These are phyloP conservation scores for Metarhizium rileyi DNA, from an alignment of 2,329 filamentous ascomycete genomes.

Conservation along the genomic window DNA sequence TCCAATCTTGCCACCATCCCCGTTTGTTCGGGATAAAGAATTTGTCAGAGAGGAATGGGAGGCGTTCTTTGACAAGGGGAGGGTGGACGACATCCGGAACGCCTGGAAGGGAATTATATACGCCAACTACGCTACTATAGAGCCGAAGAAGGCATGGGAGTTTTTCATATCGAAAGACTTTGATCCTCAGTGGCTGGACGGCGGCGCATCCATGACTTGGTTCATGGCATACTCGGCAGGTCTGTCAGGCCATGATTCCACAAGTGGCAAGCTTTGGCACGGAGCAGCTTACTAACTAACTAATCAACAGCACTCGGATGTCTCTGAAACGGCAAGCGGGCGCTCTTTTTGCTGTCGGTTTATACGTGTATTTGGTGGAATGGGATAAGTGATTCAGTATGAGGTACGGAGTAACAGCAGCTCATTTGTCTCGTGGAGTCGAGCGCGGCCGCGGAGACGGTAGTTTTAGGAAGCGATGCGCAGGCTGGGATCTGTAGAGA, in stretches of 20 bases:
- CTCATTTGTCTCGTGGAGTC: too few relatives aligned
- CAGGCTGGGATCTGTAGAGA: too few relatives aligned
- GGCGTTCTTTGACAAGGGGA: slow-evolving; percentile 60
- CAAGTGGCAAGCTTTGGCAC: slow-evolving; percentile 14
- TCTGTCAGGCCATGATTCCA: slow-evolving; percentile 26
- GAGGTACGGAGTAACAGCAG: too few relatives aligned
- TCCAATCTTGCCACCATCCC: slow-evolving; percentile 58
- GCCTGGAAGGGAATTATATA: slow-evolving; percentile 84
- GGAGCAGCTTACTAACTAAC: neutral
- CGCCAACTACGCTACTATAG: slow-evolving; percentile 69
- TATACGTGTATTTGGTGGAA: too few relatives aligned
- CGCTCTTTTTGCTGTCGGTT: too few relatives aligned
- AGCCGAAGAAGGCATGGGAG: slow-evolving; percentile 58
- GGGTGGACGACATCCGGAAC: slow-evolving; percentile 54
- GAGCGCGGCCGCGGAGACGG: too few relatives aligned
- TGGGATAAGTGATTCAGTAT: too few relatives aligned
- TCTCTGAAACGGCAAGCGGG: neutral
- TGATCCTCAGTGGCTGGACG: slow-evolving; percentile 62
- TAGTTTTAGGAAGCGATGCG: too few relatives aligned
- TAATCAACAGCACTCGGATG: slow-evolving; percentile 6
- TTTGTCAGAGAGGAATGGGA: slow-evolving; percentile 83
- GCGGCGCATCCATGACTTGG: slow-evolving; percentile 76
- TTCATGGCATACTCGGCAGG: slow-evolving; percentile 72
- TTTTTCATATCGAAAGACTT: slow-evolving; percentile 66
- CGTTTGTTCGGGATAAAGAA: slow-evolving; percentile 51